Base-by-base conservation (phyloP, 768 basidiomycete genomes). In the Multifurca ochricompacta region DNA sequence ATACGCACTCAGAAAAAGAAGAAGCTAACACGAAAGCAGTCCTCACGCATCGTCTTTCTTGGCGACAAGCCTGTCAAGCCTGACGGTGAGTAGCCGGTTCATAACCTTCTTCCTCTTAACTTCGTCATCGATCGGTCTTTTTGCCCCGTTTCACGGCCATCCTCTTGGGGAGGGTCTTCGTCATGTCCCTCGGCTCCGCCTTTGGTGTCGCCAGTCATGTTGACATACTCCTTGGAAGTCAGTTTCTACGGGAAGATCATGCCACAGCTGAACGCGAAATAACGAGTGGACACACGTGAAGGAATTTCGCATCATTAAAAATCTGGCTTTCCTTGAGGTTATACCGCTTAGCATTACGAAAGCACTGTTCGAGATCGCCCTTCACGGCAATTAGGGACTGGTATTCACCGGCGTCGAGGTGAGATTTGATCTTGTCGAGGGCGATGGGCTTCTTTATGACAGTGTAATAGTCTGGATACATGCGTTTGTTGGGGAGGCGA, bases 401-500 rank as follows among this genome's bases (percentile, higher is more conserved):
- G 63, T 92, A 93, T 11, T 59, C 65, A 53, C 74, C 72, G 47
- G 71, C 70, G 42, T 86, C 83, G 25, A 93, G 75, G 63, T 80
- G 78, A 62, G 80, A 77, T 76, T 91, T 91, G 72, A 96, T 91
- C 59, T 94, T 90, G 40, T 91, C 87, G 47, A 96, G 74, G 25
- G 89, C 83, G 62, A 96, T 90, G 28, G 94, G 93, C 23, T 79
- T 74, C 62, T 81, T 74, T 65, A 94, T 95, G 60, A 84, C 57
- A 21, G 69, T 66, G 69, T 94, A 96, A 70, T 97, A 97, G 72
- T 94, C 92, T 36, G 91, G 80, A 69, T 88, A 91, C 53, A 74
- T 73, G 53, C 81, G 78, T 69, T 83, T 87, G 40, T 81, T 76
- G 18, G 87, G 87, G 60, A 82, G 77, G 54, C 77, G 78, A 64